phyloP scores from a whole-genome alignment of 2,329 filamentous ascomycete species.

The Colletotrichum sp. region DNA sequence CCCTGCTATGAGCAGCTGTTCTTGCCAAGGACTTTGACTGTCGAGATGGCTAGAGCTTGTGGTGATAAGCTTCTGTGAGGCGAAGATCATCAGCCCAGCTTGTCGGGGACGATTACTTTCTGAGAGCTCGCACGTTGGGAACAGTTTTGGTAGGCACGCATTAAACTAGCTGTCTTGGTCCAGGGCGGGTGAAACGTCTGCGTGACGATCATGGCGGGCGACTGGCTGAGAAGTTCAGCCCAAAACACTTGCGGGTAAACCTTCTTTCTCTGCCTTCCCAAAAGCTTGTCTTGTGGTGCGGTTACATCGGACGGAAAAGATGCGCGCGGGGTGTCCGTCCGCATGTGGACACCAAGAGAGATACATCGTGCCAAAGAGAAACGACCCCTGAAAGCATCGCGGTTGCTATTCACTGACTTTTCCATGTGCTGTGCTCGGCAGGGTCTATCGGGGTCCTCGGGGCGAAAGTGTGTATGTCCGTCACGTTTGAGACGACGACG shows the following conservation, averaged over 20 bases:
- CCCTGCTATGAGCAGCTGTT: not conserved
- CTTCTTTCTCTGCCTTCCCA: not conserved
- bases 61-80: not conserved
- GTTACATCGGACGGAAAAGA: not conserved
- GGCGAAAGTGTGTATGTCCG: not conserved
- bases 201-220: not conserved
- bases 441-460: not conserved
- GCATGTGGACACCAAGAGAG: not conserved
- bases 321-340: not conserved
- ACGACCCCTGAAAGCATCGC: not conserved
- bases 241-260: constrained; percentile 4
- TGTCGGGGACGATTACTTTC: not conserved
- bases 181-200: constrained; percentile 1
- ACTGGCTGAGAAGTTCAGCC: constrained; percentile 2
- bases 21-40: constrained; percentile 1
- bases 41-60: not conserved
- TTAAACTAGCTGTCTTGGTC: not conserved
- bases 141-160: not conserved
- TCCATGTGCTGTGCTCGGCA: not conserved
- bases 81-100: not conserved
- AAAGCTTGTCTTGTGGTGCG: not conserved
- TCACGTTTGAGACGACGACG: constrained; percentile 7
- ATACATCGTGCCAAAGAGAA: not conserved
- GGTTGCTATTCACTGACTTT: not conserved
- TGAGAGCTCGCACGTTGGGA: not conserved